These are phyloP conservation scores for Phytopythium kandeliae DNA, from an alignment of 352 stramenopile genomes.

Conservation along the genomic window DNA sequence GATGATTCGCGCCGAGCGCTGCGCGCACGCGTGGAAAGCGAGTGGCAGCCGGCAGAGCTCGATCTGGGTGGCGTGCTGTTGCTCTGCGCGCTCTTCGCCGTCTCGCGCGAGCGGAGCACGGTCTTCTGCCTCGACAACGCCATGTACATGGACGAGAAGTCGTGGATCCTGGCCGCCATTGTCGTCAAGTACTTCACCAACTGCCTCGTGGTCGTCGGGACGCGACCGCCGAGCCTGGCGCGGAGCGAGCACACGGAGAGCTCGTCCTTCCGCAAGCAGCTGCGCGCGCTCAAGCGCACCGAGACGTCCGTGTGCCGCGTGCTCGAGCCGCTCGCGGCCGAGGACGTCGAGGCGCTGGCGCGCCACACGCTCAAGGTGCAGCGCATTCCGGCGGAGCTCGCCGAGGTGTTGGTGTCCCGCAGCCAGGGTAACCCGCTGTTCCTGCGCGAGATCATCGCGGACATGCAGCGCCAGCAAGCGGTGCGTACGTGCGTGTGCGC, in stretches of 20 bases:
- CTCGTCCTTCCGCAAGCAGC: conserved; percentile 66
- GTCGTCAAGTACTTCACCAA: conserved; percentile 87
- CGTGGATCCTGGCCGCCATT: conserved; percentile 74
- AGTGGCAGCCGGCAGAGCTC: conserved; percentile 57
- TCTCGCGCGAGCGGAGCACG: conserved; percentile 59
- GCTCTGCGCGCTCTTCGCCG: conserved; percentile 69
- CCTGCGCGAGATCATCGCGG: conserved; percentile 76
- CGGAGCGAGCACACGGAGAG: conserved; percentile 68
- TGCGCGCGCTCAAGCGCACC: conserved; percentile 69
- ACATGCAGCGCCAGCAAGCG: conserved; percentile 76
- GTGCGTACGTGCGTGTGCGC: conserved; percentile 9
- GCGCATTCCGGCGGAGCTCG: conserved; percentile 48
- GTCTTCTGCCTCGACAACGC: conserved; percentile 82
- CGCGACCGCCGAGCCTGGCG: conserved; percentile 57
- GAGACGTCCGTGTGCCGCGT: conserved; percentile 35
- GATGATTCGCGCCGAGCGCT: neutral
- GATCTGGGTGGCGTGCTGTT: conserved; percentile 74
- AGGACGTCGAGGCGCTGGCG: conserved; percentile 59
- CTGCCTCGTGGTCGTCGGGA: conserved; percentile 68
- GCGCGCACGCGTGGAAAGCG: conserved; percentile 20
- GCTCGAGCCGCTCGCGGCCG: conserved; percentile 47
- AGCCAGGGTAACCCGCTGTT: conserved; percentile 84
- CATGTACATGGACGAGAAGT: conserved; percentile 87
- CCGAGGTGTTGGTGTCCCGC: conserved; percentile 60
- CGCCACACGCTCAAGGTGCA: conserved; percentile 59